phyloP scores from a whole-genome alignment of 805 yeast species.

The Komagataella pseudopastoris region DNA sequence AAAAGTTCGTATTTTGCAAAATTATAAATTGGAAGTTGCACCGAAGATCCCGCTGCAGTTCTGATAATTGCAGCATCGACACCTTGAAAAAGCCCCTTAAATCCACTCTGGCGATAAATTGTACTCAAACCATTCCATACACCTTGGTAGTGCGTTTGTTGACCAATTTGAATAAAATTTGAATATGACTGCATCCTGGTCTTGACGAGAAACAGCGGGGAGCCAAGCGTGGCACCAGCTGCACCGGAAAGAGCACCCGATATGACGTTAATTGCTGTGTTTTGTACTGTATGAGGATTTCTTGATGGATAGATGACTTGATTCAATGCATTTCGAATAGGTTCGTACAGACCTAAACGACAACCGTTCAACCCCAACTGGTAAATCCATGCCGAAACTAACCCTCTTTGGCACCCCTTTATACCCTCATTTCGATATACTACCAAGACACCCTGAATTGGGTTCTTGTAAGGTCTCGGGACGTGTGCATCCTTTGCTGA shows the following conservation, averaged over 20 bases:
- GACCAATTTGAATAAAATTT: slow-evolving; percentile 54
- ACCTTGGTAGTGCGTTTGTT: slow-evolving; percentile 77
- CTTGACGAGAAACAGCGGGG: slow-evolving; percentile 85
- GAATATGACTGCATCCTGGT: slow-evolving; percentile 96
- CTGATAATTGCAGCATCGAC: slow-evolving; percentile 89
- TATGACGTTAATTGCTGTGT: slow-evolving; percentile 46
- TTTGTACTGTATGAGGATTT: slow-evolving; percentile 36
- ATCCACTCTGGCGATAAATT: slow-evolving; percentile 55
- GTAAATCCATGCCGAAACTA: slow-evolving; percentile 78
- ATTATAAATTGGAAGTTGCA: slow-evolving; percentile 85
- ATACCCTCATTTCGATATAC: slow-evolving; percentile 77
- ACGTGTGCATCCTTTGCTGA: slow-evolving; percentile 34
- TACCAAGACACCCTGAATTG: slow-evolving; percentile 67
- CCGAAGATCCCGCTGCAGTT: slow-evolving; percentile 93
- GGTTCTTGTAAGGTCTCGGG: slow-evolving; percentile 57
- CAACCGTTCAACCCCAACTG: slow-evolving; percentile 91
- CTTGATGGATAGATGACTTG: slow-evolving; percentile 33
- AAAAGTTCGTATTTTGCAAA: slow-evolving; percentile 54
- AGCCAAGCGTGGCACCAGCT: slow-evolving; percentile 80
- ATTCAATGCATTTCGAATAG: slow-evolving; percentile 53
- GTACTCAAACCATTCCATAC: slow-evolving; percentile 54
- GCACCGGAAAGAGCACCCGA: slow-evolving; percentile 81
- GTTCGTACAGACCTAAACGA: slow-evolving; percentile 89
- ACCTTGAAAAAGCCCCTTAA: slow-evolving; percentile 75
- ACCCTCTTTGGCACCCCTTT: slow-evolving; percentile 80